phyloP scores from a whole-genome alignment of 768 basidiomycete species.

The Hygrocybe punicea region DNA sequence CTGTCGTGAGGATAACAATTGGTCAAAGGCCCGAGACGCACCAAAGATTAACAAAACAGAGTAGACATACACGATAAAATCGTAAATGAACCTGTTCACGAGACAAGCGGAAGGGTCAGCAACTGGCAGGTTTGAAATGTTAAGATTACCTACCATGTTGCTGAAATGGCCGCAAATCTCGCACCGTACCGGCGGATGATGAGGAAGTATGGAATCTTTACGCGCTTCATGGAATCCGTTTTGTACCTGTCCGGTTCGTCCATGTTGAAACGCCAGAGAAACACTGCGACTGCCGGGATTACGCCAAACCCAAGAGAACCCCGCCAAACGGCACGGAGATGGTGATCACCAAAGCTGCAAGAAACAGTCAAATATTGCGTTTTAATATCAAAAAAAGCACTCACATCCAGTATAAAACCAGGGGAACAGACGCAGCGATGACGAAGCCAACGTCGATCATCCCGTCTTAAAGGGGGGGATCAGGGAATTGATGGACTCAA shows the following conservation, averaged over 20 bases:
- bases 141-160: constrained; percentile 60
- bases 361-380: neutral
- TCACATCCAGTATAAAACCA: constrained; percentile 87
- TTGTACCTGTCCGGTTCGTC: constrained; percentile 71
- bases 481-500: neutral
- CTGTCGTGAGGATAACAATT: constrained; percentile 33
- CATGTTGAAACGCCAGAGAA: constrained; percentile 85
- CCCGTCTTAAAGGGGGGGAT: constrained; percentile 46
- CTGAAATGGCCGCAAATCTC: constrained; percentile 66
- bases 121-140: neutral
- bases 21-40: neutral
- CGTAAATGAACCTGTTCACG: constrained; percentile 62
- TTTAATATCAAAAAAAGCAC: constrained; percentile 22
- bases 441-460: constrained; percentile 90
- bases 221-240: constrained; percentile 75
- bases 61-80: constrained; percentile 66
- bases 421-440: constrained; percentile 72
- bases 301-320: constrained; percentile 80
- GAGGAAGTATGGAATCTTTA: constrained; percentile 70
- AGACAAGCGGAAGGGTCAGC: neutral
- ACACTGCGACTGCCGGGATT: constrained; percentile 75
- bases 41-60: neutral
- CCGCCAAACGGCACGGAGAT: constrained; percentile 85
- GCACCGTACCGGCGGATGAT: constrained; percentile 78
- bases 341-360: constrained; percentile 68